phyloP scores from a whole-genome alignment of 2,329 filamentous ascomycete genomes.

The Penicillium sp. region DNA sequence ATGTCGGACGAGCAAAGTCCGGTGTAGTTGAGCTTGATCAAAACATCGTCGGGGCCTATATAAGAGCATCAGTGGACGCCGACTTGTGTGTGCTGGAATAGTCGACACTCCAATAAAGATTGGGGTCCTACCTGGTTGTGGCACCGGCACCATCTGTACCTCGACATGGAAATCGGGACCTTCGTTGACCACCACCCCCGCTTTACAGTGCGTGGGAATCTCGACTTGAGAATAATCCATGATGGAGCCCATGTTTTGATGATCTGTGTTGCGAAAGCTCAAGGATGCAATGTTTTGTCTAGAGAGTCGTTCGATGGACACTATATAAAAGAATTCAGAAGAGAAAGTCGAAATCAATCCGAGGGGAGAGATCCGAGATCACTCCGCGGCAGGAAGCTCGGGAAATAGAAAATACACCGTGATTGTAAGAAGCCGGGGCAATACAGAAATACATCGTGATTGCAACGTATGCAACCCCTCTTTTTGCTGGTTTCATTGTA shows the following conservation, averaged over 20 bases:
- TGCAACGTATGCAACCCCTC: slow-evolving; percentile 8
- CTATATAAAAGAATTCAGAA: background rate
- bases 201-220: slow-evolving; percentile 51
- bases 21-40: slow-evolving; percentile 58
- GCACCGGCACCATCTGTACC: slow-evolving; percentile 50
- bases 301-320: background rate
- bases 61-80: background rate
- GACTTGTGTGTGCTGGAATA: background rate
- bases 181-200: slow-evolving; percentile 51
- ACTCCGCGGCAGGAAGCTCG: background rate
- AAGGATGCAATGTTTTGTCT: too few species aligned
- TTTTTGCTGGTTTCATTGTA: background rate
- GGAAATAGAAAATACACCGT: slow-evolving; percentile 6
- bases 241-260: slow-evolving; percentile 8
- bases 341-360: background rate
- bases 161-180: slow-evolving; percentile 51
- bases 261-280: background rate
- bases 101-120: background rate
- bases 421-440: slow-evolving; percentile 2
- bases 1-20: slow-evolving; percentile 59
- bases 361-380: background rate
- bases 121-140: slow-evolving; percentile 44
- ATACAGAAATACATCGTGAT: background rate
- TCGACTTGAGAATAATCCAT: slow-evolving; percentile 9
- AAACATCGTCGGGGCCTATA: slow-evolving; percentile 53